These are phyloP conservation scores for Tuber brumale DNA, from an alignment of 495 filamentous ascomycete genomes.

Conservation along the genomic window DNA sequence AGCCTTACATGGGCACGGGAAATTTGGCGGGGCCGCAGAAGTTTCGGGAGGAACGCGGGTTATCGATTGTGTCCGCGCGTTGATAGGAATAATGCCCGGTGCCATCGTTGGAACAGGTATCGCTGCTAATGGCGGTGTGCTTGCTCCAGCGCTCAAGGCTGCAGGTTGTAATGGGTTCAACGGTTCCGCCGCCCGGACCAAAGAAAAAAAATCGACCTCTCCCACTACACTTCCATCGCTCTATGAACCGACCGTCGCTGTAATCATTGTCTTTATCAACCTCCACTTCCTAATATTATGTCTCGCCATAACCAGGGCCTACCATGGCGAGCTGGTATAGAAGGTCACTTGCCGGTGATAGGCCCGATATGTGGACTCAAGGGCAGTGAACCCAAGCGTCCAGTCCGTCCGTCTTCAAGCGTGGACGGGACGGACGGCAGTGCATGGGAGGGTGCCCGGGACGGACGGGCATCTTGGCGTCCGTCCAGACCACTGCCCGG, in stretches of 20 bases:
- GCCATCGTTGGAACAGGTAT: slow-evolving; percentile 16
- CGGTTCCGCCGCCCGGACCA: too few species aligned
- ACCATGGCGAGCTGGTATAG: slow-evolving; percentile 10
- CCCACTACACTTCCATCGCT: too few species aligned
- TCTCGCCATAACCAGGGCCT: slow-evolving; percentile 8
- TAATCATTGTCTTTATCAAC: slow-evolving; percentile 1
- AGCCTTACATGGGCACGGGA: slow-evolving; percentile 17
- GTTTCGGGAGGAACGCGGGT: background rate
- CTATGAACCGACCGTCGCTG: slow-evolving; percentile 11
- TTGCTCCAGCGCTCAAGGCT: slow-evolving; percentile 1
- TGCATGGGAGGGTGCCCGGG: too few species aligned
- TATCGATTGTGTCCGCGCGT: slow-evolving; percentile 1
- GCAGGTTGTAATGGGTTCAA: too few species aligned
- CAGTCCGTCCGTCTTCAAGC: too few species aligned
- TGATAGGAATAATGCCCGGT: slow-evolving; percentile 7
- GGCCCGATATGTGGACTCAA: background rate
- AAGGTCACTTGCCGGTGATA: background rate
- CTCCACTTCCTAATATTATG: slow-evolving; percentile 18
- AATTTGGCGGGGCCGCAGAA: too few species aligned
- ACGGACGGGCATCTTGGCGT: too few species aligned
- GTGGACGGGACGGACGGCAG: too few species aligned
- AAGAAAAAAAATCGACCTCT: too few species aligned
- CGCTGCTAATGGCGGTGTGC: slow-evolving; percentile 14
- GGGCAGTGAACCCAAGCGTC: slow-evolving; percentile 11
- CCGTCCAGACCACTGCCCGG: too few species aligned